Base-by-base conservation (phyloP, 306 rosid genomes). In the Myrica gale region DNA sequence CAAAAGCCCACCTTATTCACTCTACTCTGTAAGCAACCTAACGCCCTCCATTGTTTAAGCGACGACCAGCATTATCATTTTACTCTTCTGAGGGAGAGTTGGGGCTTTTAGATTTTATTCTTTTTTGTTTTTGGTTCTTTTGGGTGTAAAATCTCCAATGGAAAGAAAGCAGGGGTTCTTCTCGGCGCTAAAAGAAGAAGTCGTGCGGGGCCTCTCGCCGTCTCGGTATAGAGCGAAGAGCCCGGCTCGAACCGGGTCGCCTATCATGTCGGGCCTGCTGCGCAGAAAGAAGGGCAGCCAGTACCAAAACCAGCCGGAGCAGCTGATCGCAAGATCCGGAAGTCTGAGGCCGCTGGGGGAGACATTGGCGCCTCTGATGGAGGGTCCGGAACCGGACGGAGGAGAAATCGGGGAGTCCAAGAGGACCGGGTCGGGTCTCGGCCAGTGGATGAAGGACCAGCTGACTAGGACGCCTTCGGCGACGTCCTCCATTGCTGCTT, bases 101-200 rank as follows among this genome's bases (percentile, higher is more conserved):
- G 44, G 16, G 46, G 37, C 37, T 32, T 32, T 32, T 32, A 3
- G 37, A 32, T 32, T 32, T 32, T 32, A 2, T 32, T 32, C 3
- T 2, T 32, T 32, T 32, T 32, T 32, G 3, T 32, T 55, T 20
- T 53, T 20, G 52, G 12, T 8, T 47, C 9, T 4, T 10, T 10
- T 1, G 55, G 10, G 44, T 32, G 47, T 23, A 8, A 7, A 46
- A 43, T 57, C 61, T 2, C 16, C 23, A 65, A 92, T 90, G 99
- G 99, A 92, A 85, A 90, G 85, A 90, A 96, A 90, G 76, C 98
- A 88, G 46, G 88, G 97, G 19, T 96, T 96, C 85, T 92, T 96
- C 97, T 87, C 99, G 0, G 86, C 92, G 42, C 83, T 96, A 12
- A 96, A 90, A 79, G 93, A 92, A 13, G 98, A 96, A 52, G 97